Evolutionary conservation across 1,284 basidiomycete genomes (phyloP).

Genomic region (Coniferiporia weirii): DNA sequence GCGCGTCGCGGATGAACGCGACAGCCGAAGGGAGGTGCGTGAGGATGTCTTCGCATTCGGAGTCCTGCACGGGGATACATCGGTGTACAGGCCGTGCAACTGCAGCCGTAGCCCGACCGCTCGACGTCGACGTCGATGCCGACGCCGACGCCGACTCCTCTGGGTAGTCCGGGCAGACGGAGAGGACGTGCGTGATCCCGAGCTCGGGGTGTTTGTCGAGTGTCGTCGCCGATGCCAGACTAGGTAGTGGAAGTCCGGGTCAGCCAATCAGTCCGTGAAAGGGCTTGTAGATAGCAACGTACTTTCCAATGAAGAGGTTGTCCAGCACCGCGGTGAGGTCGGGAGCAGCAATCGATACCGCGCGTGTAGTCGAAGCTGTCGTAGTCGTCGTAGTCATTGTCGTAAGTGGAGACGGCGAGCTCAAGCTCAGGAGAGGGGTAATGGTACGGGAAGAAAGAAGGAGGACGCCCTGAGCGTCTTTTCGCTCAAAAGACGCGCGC

Average conservation of each 20-base stretch:
- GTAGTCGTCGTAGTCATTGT: too few species aligned
- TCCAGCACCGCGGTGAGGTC: conserved; percentile 21
- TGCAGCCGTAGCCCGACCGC: not conserved
- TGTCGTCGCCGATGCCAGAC: conserved; percentile 45
- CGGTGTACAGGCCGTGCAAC: conserved; percentile 33
- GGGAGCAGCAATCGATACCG: not conserved
- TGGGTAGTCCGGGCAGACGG: conserved; percentile 53
- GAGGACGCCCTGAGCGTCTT: too few species aligned
- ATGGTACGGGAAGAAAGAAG: too few species aligned
- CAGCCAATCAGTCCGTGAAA: not conserved
- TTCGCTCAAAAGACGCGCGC: too few species aligned
- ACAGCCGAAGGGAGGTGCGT: conserved; percentile 49
- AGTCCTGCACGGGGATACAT: conserved; percentile 48
- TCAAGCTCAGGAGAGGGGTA: too few species aligned
- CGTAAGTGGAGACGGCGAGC: too few species aligned
- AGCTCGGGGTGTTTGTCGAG: conserved; percentile 33
- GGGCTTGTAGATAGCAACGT: conserved; percentile 13
- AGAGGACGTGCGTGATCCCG: conserved; percentile 53
- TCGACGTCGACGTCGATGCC: too few species aligned
- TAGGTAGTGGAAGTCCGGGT: conserved; percentile 23
- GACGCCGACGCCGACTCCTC: conserved; percentile 14
- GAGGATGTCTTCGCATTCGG: conserved; percentile 56
- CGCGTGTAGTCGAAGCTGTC: too few species aligned
- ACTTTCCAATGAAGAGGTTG: conserved; percentile 54
- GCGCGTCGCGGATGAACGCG: conserved; percentile 48